A percentile compares a stretch with the other conserved stretches of the same genome.
These are phyloP conservation scores for Hymenoscyphus fructigenus DNA, from an alignment of 2,329 filamentous ascomycete genomes.

Conservation along the genomic window DNA sequence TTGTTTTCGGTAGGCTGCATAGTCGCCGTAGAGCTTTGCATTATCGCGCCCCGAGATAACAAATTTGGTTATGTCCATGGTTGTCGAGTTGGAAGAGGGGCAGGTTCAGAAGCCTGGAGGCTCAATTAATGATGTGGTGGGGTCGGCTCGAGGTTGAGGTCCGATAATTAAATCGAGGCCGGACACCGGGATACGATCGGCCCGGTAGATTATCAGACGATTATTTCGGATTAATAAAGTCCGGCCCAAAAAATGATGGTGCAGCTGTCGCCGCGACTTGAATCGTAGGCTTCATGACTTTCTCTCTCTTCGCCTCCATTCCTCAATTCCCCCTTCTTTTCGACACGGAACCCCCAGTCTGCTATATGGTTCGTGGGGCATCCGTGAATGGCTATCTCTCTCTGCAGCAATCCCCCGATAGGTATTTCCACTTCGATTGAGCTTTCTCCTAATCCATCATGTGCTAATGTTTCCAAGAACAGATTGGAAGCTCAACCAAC, in stretches of 20 bases:
- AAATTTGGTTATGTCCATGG: slow-evolving; percentile 89
- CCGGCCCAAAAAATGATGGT: not conserved
- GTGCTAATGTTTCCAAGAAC: not conserved
- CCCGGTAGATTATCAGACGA: not conserved
- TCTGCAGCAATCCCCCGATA: not conserved
- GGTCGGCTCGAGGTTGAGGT: not conserved
- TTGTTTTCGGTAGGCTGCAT: slow-evolving; percentile 78
- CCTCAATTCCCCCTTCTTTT: not conserved
- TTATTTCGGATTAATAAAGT: not conserved
- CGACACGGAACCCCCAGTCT: not conserved
- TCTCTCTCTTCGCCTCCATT: not conserved
- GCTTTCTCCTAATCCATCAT: not conserved
- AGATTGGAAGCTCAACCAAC: not conserved
- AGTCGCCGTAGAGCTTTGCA: slow-evolving; percentile 84
- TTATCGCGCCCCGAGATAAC: slow-evolving; percentile 77
- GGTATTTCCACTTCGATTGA: not conserved
- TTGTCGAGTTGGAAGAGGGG: not conserved
- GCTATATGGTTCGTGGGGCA: not conserved
- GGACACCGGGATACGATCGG: not conserved
- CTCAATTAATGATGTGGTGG: not conserved
- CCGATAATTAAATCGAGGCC: not conserved
- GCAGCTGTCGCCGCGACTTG: not conserved
- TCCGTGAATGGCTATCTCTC: not conserved
- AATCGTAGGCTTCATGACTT: slow-evolving; percentile 5
- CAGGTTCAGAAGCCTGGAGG: not conserved